Base-by-base conservation (phyloP, 2,329 filamentous ascomycete species). In the Aaosphaeria arxii region DNA sequence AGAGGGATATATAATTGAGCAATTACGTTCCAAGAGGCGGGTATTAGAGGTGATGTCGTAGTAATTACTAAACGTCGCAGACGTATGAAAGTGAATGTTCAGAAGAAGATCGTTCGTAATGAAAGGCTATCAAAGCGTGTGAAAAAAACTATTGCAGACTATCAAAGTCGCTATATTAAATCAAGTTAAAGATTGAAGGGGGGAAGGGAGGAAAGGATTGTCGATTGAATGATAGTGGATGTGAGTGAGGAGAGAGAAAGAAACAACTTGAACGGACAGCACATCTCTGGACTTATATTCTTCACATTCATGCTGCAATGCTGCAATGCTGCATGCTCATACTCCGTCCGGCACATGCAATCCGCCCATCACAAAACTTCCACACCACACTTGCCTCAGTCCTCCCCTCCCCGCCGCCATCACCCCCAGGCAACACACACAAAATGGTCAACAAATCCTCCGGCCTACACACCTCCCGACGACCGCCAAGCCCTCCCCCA, bases 161-260 rank as follows among this genome's bases (percentile, higher is more conserved):
- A 57, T 68, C 64, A 68, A 68, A 68, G 64, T 58, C 63, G 59
- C 59, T 39, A 42, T 47, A 46, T 29, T 44, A 48, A 47, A 66
- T 64, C 63, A 66, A 59, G 46, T 46, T 9, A 24, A 24, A 36
- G 33, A 36, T 9, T 9, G 33, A 36, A 36, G 56, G 55, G 45
- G 49, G 56, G 47, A 44, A 45, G 40, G 48, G 53, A 50, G 48
- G 52, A 55, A 52, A 49, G 52, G 54, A 28, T 29, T n/a, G 13
- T 9, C 5, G 30, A 31, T 30, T 30, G 39, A 49, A 50, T 30
- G 43, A 50, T 45, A 45, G 52, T 46, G 49, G 44, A 45, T 58
- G 55, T 54, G 53, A 57, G 60, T 57, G 55, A 57, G 39, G 49
- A 48, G 30, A 51, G 42, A 45, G n/a, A 36, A 42, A 43, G 17